Base-by-base conservation (phyloP, 2,329 filamentous ascomycete genomes). In the Graphiopsis chlorocephala region DNA sequence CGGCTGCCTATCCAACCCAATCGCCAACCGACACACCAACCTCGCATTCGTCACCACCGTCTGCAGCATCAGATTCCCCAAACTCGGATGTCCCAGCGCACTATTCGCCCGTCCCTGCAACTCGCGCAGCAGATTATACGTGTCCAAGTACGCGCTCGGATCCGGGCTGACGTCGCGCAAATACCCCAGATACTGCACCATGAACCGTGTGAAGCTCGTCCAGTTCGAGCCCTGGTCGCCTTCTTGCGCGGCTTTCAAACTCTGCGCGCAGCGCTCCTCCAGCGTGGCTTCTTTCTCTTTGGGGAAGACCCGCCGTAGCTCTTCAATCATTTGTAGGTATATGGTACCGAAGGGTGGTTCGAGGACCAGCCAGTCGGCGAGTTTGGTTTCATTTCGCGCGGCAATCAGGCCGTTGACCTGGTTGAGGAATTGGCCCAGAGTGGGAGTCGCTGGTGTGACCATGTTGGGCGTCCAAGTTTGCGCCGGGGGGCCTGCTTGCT, bases 81-180 rank as follows among this genome's bases (percentile, higher is more conserved):
- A 88, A 14, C 88, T 88, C 1, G 90, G 87, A 72, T 97, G 90
- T 7, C 88, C 87, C 56, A 97, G 86, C 0, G 93, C 93, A 23
- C 90, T 90, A 28, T 92, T 90, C 70, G 90, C 95, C 71, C 93
- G 90, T 90, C 90, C 90, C 57, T 93, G 84, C 29, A 97, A 79
- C 0, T 85, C 85, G 68, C 87, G 91, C 63, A 97, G 84, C 71
- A 90, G 78, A 64, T 91, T 85, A 73, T 96, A 92, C 4, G 93
- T 90, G 63, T 86, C 84, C 29, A 94, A 79, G 47, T 95, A 79
- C 72, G 96, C 89, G 14, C 88, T 85, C 58, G 90, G 88, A 71
- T 96, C 84, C 33, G 92, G 87, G 71, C 93, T 90, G 61, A 94
- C 88, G 72, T 96, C 91, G 64, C 93, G 83, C 81, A 94, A 86